Evolutionary conservation across 192 early-diverging fungal species (phyloP).

Genomic region (Helicostylum pulchrum): DNA sequence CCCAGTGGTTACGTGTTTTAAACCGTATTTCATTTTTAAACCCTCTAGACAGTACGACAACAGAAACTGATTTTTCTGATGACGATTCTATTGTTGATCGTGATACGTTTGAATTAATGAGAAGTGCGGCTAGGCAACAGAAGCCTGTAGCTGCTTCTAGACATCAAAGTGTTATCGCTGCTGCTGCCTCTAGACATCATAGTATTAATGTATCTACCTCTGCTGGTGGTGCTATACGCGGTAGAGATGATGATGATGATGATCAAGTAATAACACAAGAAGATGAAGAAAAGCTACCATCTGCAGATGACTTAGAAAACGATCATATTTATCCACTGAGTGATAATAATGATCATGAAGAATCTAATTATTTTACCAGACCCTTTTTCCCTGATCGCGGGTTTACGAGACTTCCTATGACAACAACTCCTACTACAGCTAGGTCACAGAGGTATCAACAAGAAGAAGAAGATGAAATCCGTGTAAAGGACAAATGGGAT

Average conservation of each 20-base stretch:
- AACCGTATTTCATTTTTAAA: constrained; percentile 16
- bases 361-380: not conserved
- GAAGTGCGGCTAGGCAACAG: not conserved
- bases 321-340: constrained; percentile 10
- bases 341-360: not conserved
- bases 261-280: not conserved
- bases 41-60: constrained; percentile 11
- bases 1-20: constrained; percentile 5
- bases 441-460: not conserved
- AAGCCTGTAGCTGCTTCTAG: not conserved
- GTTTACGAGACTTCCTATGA: not conserved
- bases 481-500: constrained; percentile 22
- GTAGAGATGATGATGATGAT: not conserved
- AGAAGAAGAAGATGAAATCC: not conserved
- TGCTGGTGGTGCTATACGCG: not conserved
- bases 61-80: constrained; percentile 10
- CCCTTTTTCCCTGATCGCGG: not conserved
- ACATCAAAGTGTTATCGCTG: not conserved
- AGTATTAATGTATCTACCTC: not conserved
- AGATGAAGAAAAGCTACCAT: constrained; percentile 22
- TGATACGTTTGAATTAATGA: constrained; percentile 19
- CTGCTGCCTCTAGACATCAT: not conserved
- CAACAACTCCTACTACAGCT: not conserved
- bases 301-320: constrained; percentile 13
- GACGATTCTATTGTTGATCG: not conserved